These are phyloP conservation scores for Colletotrichum tanaceti DNA, from an alignment of 2,329 filamentous ascomycete species.

Conservation along the genomic window DNA sequence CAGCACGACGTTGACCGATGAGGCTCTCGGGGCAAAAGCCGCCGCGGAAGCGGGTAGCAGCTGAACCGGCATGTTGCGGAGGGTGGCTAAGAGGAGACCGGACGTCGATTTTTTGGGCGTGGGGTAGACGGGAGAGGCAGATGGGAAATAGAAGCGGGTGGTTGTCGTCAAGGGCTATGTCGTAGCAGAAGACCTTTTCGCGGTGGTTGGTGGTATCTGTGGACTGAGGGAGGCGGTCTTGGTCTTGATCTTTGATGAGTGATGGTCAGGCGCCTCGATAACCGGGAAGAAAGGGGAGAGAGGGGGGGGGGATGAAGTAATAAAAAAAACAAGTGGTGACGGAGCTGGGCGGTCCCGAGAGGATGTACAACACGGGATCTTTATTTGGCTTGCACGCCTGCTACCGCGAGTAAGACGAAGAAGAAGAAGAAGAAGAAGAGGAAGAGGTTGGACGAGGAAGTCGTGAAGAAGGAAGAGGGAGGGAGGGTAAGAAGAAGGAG, in stretches of 20 bases:
- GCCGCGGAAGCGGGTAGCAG: conserved; percentile 94
- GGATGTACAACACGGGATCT: conserved; percentile 54
- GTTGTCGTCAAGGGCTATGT: conserved; percentile 34
- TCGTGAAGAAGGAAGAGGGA: conserved; percentile 65
- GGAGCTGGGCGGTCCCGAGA: conserved; percentile 67
- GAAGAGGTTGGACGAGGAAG: conserved; percentile 68
- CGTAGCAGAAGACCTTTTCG: conserved; percentile 4
- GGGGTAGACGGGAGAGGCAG: conserved; percentile 23
- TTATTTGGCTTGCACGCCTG: conserved; percentile 68
- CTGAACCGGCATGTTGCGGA: conserved; percentile 83
- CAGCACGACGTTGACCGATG: conserved; percentile 93
- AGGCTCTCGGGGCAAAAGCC: conserved; percentile 90
- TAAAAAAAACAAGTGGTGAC: conserved; percentile 58
- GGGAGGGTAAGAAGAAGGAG: conserved; percentile 56
- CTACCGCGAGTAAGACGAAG: conserved; percentile 67
- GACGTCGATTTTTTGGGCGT: conserved; percentile 28
- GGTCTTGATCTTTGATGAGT: conserved; percentile 12
- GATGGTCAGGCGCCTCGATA: conserved; percentile 11
- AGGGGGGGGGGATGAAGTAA: conserved; percentile 50
- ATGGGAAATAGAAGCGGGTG: conserved; percentile 2
- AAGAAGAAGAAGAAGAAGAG: too few relatives aligned
- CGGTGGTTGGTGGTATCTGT: conserved; percentile 3
- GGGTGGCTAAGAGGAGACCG: conserved; percentile 20
- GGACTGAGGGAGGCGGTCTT: neutral
- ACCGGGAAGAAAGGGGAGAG: conserved; percentile 42